These are phyloP conservation scores for Thielaviopsis musarum DNA, from an alignment of 2,329 filamentous ascomycete genomes.

Conservation along the genomic window DNA sequence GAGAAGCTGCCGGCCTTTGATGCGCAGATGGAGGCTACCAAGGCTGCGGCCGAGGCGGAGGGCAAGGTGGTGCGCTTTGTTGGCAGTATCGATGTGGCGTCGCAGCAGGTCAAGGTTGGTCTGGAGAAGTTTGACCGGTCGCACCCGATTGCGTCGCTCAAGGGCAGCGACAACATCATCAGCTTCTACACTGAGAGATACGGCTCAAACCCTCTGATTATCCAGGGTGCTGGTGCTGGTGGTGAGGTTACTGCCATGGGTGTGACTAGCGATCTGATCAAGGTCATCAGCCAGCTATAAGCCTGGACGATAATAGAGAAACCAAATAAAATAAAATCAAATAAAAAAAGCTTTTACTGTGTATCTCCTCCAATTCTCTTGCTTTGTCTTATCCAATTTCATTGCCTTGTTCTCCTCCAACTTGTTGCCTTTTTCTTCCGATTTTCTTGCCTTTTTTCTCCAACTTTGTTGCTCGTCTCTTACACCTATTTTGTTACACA, in stretches of 20 bases:
- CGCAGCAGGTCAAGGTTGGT: constrained; percentile 74
- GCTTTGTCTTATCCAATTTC: too few relatives aligned
- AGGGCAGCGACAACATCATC: constrained; percentile 98
- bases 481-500: too few relatives aligned
- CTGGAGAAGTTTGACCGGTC: constrained; percentile 76
- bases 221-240: constrained; percentile 87
- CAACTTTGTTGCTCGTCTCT: too few relatives aligned
- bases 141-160: constrained; percentile 82
- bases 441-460: too few relatives aligned
- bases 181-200: constrained; percentile 97
- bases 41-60: constrained; percentile 66
- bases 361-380: too few relatives aligned
- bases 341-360: too few relatives aligned
- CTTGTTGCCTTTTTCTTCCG: too few relatives aligned
- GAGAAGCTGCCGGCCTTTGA: constrained; percentile 67
- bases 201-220: constrained; percentile 74
- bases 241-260: constrained; percentile 97
- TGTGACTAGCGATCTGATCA: constrained; percentile 82
- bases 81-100: constrained; percentile 75
- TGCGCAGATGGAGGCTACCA: constrained; percentile 73
- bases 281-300: constrained; percentile 59
- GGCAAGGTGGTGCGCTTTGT: constrained; percentile 92
- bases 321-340: too few relatives aligned
- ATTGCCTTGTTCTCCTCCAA: too few relatives aligned
- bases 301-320: too few relatives aligned